Evolutionary conservation across 306 rosid genomes (phyloP).

Genomic region (Astragalus glycyphyllos): DNA sequence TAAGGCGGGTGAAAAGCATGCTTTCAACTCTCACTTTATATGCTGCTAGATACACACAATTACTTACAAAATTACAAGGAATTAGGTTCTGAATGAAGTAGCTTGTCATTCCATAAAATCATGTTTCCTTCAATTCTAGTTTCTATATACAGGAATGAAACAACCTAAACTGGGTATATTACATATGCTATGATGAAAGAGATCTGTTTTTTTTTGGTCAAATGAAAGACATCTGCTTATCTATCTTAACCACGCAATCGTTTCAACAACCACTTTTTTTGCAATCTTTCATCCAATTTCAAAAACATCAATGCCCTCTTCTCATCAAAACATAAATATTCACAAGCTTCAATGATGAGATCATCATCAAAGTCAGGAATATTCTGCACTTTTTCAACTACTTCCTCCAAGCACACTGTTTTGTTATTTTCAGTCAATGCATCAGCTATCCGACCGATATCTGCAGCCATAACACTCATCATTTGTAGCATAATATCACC

Average conservation of each 20-base stretch:
- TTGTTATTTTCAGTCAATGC: conserved; percentile 53
- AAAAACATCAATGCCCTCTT: conserved; percentile 61
- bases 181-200: conserved; percentile 17
- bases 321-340: conserved; percentile 57
- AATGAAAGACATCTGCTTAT: too few species aligned
- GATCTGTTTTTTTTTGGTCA: too few species aligned
- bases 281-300: conserved; percentile 57
- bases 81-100: conserved; percentile 6
- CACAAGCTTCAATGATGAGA: conserved; percentile 65
- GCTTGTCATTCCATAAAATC: conserved; percentile 14
- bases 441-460: conserved; percentile 60
- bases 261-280: conserved; percentile 63
- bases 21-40: background rate
- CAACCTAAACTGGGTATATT: conserved; percentile 32
- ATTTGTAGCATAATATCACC: conserved; percentile 53
- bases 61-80: background rate
- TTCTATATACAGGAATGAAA: conserved; percentile 16
- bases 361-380: conserved; percentile 63
- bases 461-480: conserved; percentile 63
- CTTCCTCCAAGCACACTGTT: conserved; percentile 53
- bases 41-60: background rate
- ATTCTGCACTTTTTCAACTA: conserved; percentile 56
- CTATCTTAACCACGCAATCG: conserved; percentile 47
- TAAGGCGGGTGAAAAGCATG: background rate
- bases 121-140: conserved; percentile 4